Percentiles rank a stretch among this genome's conserved stretches.
Evolutionary conservation across 441 rosid genomes (phyloP).

Genomic region (Gossypium gossypioides): DNA sequence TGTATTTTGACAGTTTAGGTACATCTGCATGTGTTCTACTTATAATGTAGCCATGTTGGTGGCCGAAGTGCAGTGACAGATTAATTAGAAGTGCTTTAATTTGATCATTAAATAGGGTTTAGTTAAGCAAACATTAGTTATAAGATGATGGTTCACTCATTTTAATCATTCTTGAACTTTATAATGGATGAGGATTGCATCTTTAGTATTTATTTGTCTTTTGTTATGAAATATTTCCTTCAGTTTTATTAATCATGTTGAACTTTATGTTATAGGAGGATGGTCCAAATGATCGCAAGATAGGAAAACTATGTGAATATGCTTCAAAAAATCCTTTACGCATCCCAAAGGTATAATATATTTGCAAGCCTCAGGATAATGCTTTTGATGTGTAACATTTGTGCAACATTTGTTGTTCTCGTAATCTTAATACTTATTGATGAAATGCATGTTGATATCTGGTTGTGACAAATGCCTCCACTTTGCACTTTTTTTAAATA

Average conservation of each 20-base stretch:
- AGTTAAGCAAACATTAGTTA: background rate
- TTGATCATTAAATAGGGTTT: slow-evolving; percentile 2
- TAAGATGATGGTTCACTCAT: background rate
- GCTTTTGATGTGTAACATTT: background rate
- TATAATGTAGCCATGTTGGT: background rate
- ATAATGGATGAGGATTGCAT: background rate
- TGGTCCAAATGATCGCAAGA: slow-evolving; percentile 80
- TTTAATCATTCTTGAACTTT: background rate
- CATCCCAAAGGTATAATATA: slow-evolving; percentile 67
- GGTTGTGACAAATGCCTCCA: background rate
- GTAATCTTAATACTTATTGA: background rate
- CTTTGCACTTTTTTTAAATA: background rate
- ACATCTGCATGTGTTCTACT: background rate
- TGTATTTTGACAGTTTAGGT: background rate
- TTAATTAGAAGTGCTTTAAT: slow-evolving; percentile 1
- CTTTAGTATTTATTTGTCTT: background rate
- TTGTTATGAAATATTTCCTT: background rate
- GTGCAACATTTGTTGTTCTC: background rate
- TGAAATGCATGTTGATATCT: background rate
- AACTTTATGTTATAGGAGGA: slow-evolving; percentile 48
- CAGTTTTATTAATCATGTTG: slow-evolving; percentile 2
- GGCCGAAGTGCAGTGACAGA: background rate
- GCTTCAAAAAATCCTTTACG: slow-evolving; percentile 81
- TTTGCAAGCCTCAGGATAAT: slow-evolving; percentile 6
- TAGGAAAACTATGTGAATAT: slow-evolving; percentile 86